Percentiles rank a stretch among this genome's conserved stretches.
Evolutionary conservation across 108 stramenopile genomes (phyloP).

Genomic region (Mediolabrus comicus): DNA sequence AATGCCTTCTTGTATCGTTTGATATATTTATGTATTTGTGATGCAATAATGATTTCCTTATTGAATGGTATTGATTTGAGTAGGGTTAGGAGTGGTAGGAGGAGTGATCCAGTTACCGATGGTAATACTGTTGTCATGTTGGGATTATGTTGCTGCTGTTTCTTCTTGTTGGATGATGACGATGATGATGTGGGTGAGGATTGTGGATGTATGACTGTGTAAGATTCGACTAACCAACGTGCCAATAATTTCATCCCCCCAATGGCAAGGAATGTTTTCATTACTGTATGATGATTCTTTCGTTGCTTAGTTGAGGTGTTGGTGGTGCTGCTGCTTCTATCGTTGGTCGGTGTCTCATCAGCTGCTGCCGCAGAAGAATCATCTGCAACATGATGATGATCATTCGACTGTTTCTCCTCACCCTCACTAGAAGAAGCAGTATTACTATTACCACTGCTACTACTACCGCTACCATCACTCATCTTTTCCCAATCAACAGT

Average conservation of each 20-base stretch:
- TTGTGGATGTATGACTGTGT: slow-evolving; percentile 8
- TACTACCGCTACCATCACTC: not conserved
- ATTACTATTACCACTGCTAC: not conserved
- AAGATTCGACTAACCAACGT: slow-evolving; percentile 41
- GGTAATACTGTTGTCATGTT: not conserved
- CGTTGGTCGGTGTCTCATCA: not conserved
- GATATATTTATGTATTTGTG: slow-evolving; percentile 31
- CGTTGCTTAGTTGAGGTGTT: not conserved
- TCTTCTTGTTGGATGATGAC: not conserved
- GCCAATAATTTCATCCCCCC: slow-evolving; percentile 39
- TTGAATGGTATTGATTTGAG: slow-evolving; percentile 38
- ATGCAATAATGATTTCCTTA: slow-evolving; percentile 36
- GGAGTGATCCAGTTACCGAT: slow-evolving; percentile 31
- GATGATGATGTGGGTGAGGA: not conserved
- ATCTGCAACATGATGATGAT: no score
- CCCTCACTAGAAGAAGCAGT: not conserved
- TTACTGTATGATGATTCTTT: not conserved
- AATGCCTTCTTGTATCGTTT: slow-evolving; percentile 37
- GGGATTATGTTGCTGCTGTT: not conserved
- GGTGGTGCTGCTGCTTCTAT: not conserved
- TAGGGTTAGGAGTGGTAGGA: slow-evolving; percentile 31
- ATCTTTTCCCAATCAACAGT: slow-evolving; percentile 33
- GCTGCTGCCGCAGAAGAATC: not conserved
- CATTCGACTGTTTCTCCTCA: no score
- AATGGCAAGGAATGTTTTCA: not conserved